These are phyloP conservation scores for Mycena filopes DNA, from an alignment of 768 basidiomycete species.

Conservation along the genomic window DNA sequence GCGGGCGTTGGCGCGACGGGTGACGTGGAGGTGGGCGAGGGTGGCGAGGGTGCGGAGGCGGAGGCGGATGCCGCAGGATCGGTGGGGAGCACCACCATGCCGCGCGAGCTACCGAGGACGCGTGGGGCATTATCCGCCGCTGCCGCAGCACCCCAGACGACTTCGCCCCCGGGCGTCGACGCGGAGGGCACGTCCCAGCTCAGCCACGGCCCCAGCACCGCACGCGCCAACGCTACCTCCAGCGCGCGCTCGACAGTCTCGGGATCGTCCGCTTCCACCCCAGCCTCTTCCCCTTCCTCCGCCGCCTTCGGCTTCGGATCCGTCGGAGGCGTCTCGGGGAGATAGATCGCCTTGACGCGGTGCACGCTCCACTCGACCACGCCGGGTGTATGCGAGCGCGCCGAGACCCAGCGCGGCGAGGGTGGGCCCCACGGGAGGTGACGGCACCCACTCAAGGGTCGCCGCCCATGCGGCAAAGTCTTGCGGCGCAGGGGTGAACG, in stretches of 20 bases:
- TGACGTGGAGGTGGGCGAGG: not conserved
- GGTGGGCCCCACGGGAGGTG: slow-evolving; percentile 42
- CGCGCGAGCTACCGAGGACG: slow-evolving; percentile 48
- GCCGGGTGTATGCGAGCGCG: slow-evolving; percentile 68
- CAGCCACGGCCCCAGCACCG: slow-evolving; percentile 52
- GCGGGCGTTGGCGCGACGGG: not conserved
- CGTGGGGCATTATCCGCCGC: slow-evolving; percentile 26
- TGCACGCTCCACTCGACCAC: slow-evolving; percentile 75
- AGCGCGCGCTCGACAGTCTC: slow-evolving; percentile 47
- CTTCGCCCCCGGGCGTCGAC: slow-evolving; percentile 13
- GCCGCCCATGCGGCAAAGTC: not conserved
- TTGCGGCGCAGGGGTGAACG: not conserved
- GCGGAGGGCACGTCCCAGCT: slow-evolving; percentile 47
- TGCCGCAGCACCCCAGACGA: no score
- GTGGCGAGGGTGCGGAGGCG: not conserved
- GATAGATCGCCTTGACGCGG: slow-evolving; percentile 56
- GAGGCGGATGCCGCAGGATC: not conserved
- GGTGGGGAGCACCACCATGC: not conserved
- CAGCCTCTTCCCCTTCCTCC: no score
- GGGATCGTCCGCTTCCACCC: slow-evolving; percentile 33
- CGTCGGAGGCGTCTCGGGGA: slow-evolving; percentile 45
- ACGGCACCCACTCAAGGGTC: slow-evolving; percentile 7
- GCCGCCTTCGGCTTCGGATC: no score
- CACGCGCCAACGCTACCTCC: slow-evolving; percentile 23
- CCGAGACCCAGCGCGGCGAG: slow-evolving; percentile 64